phyloP scores from a whole-genome alignment of 257 asterid species.

The Penstemon barbatus region DNA sequence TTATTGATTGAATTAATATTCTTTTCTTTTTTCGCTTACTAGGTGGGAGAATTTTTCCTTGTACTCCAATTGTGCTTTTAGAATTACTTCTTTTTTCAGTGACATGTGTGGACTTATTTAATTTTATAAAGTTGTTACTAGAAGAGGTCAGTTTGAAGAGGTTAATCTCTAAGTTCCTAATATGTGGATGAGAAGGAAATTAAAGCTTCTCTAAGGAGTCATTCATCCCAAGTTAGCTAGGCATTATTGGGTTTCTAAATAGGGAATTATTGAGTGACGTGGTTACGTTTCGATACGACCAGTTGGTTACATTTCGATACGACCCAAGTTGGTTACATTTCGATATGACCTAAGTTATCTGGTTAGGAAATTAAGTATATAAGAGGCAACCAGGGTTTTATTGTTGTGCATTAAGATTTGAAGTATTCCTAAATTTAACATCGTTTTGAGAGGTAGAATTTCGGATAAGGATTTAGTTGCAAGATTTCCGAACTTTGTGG shows the following conservation, averaged over 20 bases:
- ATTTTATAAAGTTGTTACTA: neutral
- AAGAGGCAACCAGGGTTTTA: neutral
- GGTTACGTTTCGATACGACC: neutral
- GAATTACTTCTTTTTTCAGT: neutral
- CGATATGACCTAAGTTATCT: constrained; percentile 3
- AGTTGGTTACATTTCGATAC: too few species aligned
- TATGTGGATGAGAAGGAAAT: too few species aligned
- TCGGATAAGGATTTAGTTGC: constrained; percentile 5
- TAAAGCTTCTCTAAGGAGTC: too few species aligned
- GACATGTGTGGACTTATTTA: too few species aligned
- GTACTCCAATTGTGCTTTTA: neutral
- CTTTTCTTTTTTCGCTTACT: too few species aligned
- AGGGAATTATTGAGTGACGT: neutral
- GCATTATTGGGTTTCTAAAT: neutral
- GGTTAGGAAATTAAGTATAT: constrained; percentile 15
- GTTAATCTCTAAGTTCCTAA: too few species aligned
- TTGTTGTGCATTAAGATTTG: constrained; percentile 15
- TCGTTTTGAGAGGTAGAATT: constrained; percentile 6
- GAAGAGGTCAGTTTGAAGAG: neutral
- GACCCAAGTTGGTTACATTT: neutral
- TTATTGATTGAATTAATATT: too few species aligned
- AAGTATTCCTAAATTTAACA: constrained; percentile 4
- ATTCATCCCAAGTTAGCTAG: too few species aligned
- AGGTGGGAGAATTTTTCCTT: neutral
- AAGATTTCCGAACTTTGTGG: constrained; percentile 6